Base-by-base conservation (phyloP, 345 rosid genomes). In the Eucalyptus sp. region DNA sequence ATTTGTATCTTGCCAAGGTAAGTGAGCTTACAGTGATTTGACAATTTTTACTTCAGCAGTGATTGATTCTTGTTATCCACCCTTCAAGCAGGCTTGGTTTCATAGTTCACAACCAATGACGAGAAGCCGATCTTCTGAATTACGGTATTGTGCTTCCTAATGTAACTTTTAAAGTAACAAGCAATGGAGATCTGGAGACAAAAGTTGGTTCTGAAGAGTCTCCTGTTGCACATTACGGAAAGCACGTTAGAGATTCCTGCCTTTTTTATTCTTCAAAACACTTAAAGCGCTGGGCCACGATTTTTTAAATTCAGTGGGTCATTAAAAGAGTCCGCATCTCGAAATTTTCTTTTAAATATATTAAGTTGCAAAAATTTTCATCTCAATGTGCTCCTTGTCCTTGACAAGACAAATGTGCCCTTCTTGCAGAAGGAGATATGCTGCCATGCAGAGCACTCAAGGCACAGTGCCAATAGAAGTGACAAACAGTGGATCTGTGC, bases 91-190 rank as follows among this genome's bases (percentile, higher is more conserved):
- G 98, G 95, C 98, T 87, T 95, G 98, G 96, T 94, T 95, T 92
- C 95, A 95, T 25, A 93, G 95, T 90, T 92, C 96, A 87, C 96
- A 96, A 86, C 94, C 96, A 27, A 96, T 96, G 98, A 96, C 96
- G 46, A 92, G 98, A 92, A 96, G 96, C 60, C 93, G 98, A 88
- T 96, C 96, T 41, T 95, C 96, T 89, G 98, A 96, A 90, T 89
- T 96, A 86, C 89, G 95, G 98, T 96, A 93, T 88, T 18, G 83
- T 68, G 25, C 80, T 50, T 83, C 87, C 83, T 85, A 81, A 22
- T 13, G 43, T 50, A 48, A 41, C 49, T 41, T 54, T 43, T 62
- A 20, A 54, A 87, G 7, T 2, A 49, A 81, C 46, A 80, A 43
- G 79, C n/a, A 25, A 64, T 17, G 41, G 41, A 20, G 62, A 33